Conservation (phyloP, 345 rosid genomes). For the Eucalyptus guilfoylei region DNA sequence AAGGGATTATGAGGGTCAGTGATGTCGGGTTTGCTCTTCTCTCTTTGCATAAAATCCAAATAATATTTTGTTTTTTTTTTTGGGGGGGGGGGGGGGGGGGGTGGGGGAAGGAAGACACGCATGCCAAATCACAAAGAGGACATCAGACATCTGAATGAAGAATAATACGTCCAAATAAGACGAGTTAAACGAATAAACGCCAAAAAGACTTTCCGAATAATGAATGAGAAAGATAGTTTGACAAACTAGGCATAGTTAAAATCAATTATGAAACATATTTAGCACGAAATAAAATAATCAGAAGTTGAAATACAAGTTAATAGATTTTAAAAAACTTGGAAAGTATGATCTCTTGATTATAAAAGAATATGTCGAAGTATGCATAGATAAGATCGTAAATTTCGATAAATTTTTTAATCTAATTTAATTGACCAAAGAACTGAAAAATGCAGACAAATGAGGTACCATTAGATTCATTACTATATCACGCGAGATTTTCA, state of each 20-base stretch:
- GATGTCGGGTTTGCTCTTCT: neutral
- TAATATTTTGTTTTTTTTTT: neutral
- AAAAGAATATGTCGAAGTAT: neutral
- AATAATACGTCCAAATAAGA: no score
- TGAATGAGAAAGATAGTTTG: neutral
- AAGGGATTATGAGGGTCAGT: neutral
- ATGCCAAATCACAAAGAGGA: neutral
- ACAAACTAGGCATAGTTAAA: neutral
- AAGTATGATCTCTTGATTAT: neutral
- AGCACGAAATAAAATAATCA: neutral
- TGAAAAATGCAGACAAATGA: neutral
- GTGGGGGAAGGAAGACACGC: no score
- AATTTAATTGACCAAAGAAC: no score
- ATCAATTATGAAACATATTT: neutral
- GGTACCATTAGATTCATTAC: neutral
- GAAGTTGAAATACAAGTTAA: neutral
- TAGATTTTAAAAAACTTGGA: neutral
- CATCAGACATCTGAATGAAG: neutral
- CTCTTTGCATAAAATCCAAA: neutral
- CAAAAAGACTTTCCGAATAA: neutral
- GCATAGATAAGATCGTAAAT: neutral
- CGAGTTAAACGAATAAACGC: neutral
- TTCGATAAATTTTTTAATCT: neutral
- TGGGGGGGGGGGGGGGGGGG: accelerated
- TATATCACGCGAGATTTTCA: neutral